A percentile compares a stretch with the other conserved stretches of the same genome.
Conservation (phyloP, 305 asterid species). For the Solanum hybrid region DNA sequence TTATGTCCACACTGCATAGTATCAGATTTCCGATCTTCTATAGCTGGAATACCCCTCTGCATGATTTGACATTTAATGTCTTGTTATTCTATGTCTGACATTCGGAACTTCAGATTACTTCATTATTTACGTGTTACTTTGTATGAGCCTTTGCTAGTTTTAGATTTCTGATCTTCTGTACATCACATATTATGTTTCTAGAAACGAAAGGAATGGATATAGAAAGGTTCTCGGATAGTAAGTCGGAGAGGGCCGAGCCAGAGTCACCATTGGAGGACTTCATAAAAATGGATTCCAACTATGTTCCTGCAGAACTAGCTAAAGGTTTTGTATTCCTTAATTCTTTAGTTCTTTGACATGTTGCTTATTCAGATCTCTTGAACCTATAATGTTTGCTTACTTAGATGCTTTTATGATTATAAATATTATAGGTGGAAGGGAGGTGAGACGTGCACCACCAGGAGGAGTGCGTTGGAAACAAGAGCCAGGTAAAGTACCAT, state of each 20-base stretch:
- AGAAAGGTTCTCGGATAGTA: constrained; percentile 48
- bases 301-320: constrained; percentile 65
- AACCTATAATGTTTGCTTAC: neutral
- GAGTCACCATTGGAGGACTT: constrained; percentile 41
- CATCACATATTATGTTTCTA: constrained; percentile 17
- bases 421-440: constrained; percentile 24
- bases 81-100: neutral
- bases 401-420: neutral
- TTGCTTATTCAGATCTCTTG: neutral
- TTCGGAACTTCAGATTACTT: neutral
- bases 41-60: neutral
- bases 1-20: neutral
- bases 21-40: neutral
- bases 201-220: constrained; percentile 38
- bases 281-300: constrained; percentile 31
- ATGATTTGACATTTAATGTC: neutral
- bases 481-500: constrained; percentile 26
- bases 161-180: neutral
- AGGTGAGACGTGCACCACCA: neutral
- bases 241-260: constrained; percentile 8
- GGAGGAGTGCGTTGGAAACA: constrained; percentile 40
- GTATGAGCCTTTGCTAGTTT: neutral
- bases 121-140: neutral
- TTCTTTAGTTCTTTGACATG: neutral
- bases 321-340: constrained; percentile 30